Percentiles rank a stretch among this genome's conserved stretches.
Conservation (phyloP, 2,329 filamentous ascomycete species). For the Ophiocordyceps polyrhachis-furcata region DNA sequence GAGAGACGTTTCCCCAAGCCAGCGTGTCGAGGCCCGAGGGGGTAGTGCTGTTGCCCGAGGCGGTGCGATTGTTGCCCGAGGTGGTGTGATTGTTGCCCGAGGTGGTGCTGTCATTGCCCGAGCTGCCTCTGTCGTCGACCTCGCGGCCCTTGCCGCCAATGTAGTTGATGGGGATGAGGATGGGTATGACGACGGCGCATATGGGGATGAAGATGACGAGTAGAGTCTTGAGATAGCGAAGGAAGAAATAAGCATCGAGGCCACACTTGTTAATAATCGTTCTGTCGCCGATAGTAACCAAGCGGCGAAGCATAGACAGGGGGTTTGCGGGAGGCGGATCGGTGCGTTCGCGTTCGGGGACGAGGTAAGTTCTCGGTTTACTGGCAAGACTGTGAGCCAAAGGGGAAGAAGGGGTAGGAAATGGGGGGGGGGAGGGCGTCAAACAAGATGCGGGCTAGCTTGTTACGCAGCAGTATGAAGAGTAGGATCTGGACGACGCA, state of each 20-base stretch:
- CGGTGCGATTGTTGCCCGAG: slow-evolving; percentile 12
- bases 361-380: slow-evolving; percentile 70
- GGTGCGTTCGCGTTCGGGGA: slow-evolving; percentile 68
- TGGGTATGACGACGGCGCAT: slow-evolving; percentile 57
- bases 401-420: neutral
- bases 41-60: slow-evolving; percentile 11
- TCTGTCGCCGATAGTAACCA: slow-evolving; percentile 52
- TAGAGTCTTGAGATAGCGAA: slow-evolving; percentile 62
- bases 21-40: slow-evolving; percentile 58
- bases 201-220: slow-evolving; percentile 85
- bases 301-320: slow-evolving; percentile 30
- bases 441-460: slow-evolving; percentile 67
- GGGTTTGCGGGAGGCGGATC: slow-evolving; percentile 45
- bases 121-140: slow-evolving; percentile 20
- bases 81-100: neutral
- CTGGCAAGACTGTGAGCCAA: slow-evolving; percentile 18
- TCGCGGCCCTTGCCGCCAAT: slow-evolving; percentile 46
- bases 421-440: slow-evolving; percentile 12
- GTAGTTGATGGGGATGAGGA: slow-evolving; percentile 72
- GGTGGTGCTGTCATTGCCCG: slow-evolving; percentile 8
- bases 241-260: slow-evolving; percentile 91
- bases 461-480: slow-evolving; percentile 64
- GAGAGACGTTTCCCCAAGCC: slow-evolving; percentile 71
- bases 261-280: slow-evolving; percentile 92
- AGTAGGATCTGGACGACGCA: slow-evolving; percentile 46